Evolutionary conservation across 2,329 filamentous ascomycete genomes (phyloP).

Genomic region (Aspergillus fumigatus): DNA sequence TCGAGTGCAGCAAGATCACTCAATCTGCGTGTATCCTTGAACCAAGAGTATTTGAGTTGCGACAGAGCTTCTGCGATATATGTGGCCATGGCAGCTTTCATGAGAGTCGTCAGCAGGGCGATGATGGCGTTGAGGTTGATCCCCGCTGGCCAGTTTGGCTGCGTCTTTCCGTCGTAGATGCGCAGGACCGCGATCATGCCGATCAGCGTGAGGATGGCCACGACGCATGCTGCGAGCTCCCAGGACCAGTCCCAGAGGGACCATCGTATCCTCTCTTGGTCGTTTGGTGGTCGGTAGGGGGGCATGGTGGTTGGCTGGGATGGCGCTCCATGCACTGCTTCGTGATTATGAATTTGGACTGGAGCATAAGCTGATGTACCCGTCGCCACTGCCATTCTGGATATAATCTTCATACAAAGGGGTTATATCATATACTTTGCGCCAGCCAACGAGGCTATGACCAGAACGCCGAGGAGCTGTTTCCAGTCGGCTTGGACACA

Average conservation of each 20-base stretch:
- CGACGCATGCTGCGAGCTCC: conserved; percentile 18
- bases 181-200: conserved; percentile 31
- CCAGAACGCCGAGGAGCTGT: too few relatives aligned
- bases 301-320: neutral
- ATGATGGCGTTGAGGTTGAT: conserved; percentile 31
- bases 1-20: conserved; percentile 31
- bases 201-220: conserved; percentile 30
- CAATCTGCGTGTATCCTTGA: conserved; percentile 20
- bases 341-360: neutral
- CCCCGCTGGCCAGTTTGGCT: conserved; percentile 29
- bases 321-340: neutral
- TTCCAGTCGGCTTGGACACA: too few relatives aligned
- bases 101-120: conserved; percentile 24
- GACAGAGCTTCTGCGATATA: conserved; percentile 26
- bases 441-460: too few relatives aligned
- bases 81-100: conserved; percentile 28
- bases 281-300: neutral
- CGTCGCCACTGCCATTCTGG: neutral
- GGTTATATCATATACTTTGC: too few relatives aligned
- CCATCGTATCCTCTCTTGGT: neutral
- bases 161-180: conserved; percentile 20
- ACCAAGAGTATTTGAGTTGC: conserved; percentile 36
- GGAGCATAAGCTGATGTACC: neutral
- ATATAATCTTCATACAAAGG: too few relatives aligned
- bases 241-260: conserved; percentile 17